Percentiles rank a stretch among this genome's conserved stretches.
Conservation (phyloP, 2,329 filamentous ascomycete species). For the Daldinia sp. region DNA sequence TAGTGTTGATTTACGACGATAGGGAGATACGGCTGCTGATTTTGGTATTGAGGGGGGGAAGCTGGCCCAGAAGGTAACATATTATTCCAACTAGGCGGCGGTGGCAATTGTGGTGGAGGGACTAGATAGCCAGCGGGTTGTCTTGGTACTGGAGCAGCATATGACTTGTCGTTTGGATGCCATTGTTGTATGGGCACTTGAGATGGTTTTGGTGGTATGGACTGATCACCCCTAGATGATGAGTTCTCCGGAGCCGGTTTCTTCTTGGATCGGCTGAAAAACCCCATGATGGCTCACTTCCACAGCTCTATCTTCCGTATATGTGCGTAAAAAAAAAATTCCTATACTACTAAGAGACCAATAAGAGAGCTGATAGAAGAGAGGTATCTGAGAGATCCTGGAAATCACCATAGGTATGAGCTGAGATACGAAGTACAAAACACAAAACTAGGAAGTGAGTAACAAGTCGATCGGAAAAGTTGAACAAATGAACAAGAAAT, state of each 20-base stretch:
- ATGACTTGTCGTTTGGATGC: conserved; percentile 41
- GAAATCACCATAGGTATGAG: conserved; percentile 12
- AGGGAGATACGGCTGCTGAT: conserved; percentile 52
- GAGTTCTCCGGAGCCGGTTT: conserved; percentile 21
- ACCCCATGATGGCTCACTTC: conserved; percentile 32
- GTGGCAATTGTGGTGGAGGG: conserved; percentile 33
- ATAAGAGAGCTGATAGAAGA: conserved; percentile 26
- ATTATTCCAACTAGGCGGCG: conserved; percentile 38
- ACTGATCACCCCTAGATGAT: conserved; percentile 12
- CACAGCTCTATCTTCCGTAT: conserved; percentile 14
- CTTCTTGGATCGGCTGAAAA: conserved; percentile 41
- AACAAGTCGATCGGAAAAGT: conserved; percentile 28
- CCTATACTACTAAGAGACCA: conserved; percentile 23
- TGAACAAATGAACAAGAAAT: conserved; percentile 25
- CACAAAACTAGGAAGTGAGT: conserved; percentile 5
- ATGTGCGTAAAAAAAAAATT: conserved; percentile 16
- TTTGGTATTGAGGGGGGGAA: conserved; percentile 47
- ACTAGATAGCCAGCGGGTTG: conserved; percentile 35
- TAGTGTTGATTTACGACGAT: conserved; percentile 67
- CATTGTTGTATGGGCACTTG: conserved; percentile 34
- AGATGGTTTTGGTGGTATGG: conserved; percentile 16
- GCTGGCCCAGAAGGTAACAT: conserved; percentile 43
- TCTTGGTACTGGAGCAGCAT: conserved; percentile 44
- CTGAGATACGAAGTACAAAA: conserved; percentile 18
- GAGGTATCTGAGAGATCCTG: conserved; percentile 20